Conservation (phyloP, 2,329 filamentous ascomycete genomes). For the Fusarium coicis region DNA sequence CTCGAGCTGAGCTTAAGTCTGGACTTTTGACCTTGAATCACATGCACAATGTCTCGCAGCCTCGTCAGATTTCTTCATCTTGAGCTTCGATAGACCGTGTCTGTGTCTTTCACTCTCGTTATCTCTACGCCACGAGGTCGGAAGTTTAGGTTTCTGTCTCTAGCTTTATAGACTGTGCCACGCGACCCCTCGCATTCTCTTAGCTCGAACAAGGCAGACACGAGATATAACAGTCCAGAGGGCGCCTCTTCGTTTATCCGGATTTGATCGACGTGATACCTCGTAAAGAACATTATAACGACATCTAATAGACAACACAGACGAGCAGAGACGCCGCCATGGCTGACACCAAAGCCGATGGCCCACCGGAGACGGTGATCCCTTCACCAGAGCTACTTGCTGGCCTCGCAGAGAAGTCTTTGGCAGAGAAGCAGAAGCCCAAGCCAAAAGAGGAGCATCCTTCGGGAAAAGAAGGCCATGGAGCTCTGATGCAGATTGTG, state of each 20-base stretch:
- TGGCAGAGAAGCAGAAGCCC: conserved; percentile 6
- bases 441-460: conserved; percentile 55
- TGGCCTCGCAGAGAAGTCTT: conserved; percentile 36
- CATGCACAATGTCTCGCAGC: conserved; percentile 41
- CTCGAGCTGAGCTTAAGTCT: conserved; percentile 1
- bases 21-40: conserved; percentile 34
- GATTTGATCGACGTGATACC: background rate
- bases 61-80: conserved; percentile 16
- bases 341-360: conserved; percentile 39
- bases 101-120: background rate
- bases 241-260: conserved; percentile 1
- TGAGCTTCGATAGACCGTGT: conserved; percentile 2
- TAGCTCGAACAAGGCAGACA: conserved; percentile 16
- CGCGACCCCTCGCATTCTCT: conserved; percentile 34
- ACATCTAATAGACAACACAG: conserved; percentile 2
- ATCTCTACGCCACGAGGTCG: conserved; percentile 22
- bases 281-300: background rate
- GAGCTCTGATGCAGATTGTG: conserved; percentile 59
- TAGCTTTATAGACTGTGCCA: conserved; percentile 20
- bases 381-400: conserved; percentile 47
- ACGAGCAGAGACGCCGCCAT: conserved; percentile 32
- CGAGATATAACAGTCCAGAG: conserved; percentile 25
- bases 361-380: conserved; percentile 39
- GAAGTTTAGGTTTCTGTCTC: background rate
- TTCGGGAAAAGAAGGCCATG: conserved; percentile 65